Base-by-base conservation (phyloP, 2,329 filamentous ascomycete species). In the Ophiosphaerella herpotricha region DNA sequence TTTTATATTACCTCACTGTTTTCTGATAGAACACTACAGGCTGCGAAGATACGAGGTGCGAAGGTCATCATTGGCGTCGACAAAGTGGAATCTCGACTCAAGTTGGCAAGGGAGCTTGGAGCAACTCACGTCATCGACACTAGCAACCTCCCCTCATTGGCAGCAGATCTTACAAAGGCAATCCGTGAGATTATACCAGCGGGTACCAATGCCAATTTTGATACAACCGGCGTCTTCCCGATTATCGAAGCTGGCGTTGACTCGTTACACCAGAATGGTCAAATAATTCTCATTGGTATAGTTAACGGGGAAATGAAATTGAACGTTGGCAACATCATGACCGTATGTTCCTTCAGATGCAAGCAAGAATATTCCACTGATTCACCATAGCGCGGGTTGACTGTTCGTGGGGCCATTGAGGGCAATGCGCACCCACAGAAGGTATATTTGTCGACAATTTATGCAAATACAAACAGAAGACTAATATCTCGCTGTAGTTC, bases 221-320 rank as follows among this genome's bases (percentile, higher is more conserved):
- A 83, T 46, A 82, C 80, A 0, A 82, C 78, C 1, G 81, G 78
- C 0, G 73, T 74, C 0, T 66, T 74, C 33, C 50, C 73, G 34
- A 52, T 81, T 48, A 64, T 82, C 13, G 66, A 75, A 7, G 75
- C 75, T 3, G 74, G 72, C 1, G 52, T 81, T 2, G 68, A 76
- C 2, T 73, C 74, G 31, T 74, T 78, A 5, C 66, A 76, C 11
- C 74, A 75, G 26, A 73, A 73, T 48, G 81, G 79, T 1, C 77
- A 77, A 52, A 72, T 81, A 23, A 73, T 82, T 5, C 77, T 81
- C 55, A 77, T 83, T 14, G 80, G 81, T 0, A 76, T 75, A 0
- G 74, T 79, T 5, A 74, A 76, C 2, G 74, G 77, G 2, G 70
- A 71, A n/a, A 48, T 82, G 16, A 66, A 66, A 3, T 52, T 83